phyloP scores from a whole-genome alignment of 1,284 basidiomycete genomes.

The Filobasidium uniguttulatum region DNA sequence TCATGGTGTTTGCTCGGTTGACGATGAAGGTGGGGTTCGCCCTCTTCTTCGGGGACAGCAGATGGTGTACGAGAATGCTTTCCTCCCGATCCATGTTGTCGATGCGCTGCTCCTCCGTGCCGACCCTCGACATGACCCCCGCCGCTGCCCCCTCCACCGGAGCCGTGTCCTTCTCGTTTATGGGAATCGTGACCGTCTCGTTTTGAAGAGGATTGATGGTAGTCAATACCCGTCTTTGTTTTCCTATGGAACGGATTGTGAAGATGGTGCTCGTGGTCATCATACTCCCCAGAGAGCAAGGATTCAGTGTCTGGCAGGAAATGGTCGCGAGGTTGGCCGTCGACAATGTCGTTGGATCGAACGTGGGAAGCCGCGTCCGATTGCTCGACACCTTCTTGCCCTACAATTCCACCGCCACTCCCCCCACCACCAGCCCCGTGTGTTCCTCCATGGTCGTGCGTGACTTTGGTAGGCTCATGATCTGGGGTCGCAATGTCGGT shows the following conservation, averaged over 20 bases:
- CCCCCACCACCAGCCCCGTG: slow-evolving; percentile 38
- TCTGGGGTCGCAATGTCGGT: slow-evolving; percentile 27
- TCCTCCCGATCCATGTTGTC: no score
- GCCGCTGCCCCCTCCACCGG: slow-evolving; percentile 1
- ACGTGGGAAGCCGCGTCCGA: neutral
- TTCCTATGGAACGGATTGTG: no score
- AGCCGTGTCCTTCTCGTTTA: slow-evolving; percentile 1
- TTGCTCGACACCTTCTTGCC: slow-evolving; percentile 20
- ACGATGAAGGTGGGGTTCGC: slow-evolving; percentile 11
- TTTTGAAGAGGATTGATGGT: no score
- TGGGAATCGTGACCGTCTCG: neutral
- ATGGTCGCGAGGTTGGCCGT: slow-evolving; percentile 16
- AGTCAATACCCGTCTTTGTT: no score
- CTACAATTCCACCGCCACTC: slow-evolving; percentile 33
- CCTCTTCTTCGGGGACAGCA: no score
- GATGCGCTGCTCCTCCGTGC: no score
- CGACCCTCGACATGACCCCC: neutral
- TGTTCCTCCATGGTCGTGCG: slow-evolving; percentile 30
- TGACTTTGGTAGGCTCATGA: slow-evolving; percentile 27
- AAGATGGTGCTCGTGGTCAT: no score
- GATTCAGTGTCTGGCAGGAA: no score
- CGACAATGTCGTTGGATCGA: slow-evolving; percentile 14
- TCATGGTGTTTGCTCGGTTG: slow-evolving; percentile 44
- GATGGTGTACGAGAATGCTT: no score
- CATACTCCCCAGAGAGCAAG: no score